Evolutionary conservation across 495 filamentous ascomycete species (phyloP), one percentile per base, ranked within the genome.

Genomic region (Zalerion maritima): DNA sequence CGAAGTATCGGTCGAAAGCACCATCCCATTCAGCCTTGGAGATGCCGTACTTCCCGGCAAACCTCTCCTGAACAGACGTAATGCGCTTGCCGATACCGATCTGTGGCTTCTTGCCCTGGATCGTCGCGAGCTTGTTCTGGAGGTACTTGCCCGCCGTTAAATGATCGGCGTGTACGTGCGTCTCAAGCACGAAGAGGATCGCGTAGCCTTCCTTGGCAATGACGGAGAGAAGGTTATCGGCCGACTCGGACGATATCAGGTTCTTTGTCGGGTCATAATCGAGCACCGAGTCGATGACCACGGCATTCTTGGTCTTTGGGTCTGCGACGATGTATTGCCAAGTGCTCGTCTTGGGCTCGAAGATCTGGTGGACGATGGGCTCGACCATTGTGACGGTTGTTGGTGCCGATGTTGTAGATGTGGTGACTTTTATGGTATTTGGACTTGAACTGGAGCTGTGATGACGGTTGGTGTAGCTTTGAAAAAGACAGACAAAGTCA

Each of bases 281-380:
- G 9, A 76, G 52, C 3, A 75, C 72, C 1, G 69, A 51, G 41
- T 75, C 72, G 32, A 76, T 72, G 33, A 76, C 64, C 24, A 54
- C 56, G 15, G 69, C 64, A 1, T 38, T 13, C 2, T 31, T 34
- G 7, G 67, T 68, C 8, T 42, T 27, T 0, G 66, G 58, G 38
- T 69, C 65, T 3, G 58, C 63, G 2, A 75, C 55, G n/a, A 76
- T 40, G 40, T 73, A 75, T 36, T 75, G 71, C 65, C 65, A 75
- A 24, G 71, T 75, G n/a, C 54, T 46, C 1, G 67, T 65, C 6
- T 36, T 38, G 0, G 33, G 14, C 26, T 71, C 64, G 36, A 58
- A 66, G 5, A 59, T 14, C 23, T 34, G 29, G 42, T 65, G 52
- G 14, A 69, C 51, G 1, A 46, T 56, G n/a, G 60, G 54, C 26